Evolutionary conservation across 495 filamentous ascomycete species (phyloP), one percentile per base, ranked within the genome.

Genomic region (Pyronema omphalodes): DNA sequence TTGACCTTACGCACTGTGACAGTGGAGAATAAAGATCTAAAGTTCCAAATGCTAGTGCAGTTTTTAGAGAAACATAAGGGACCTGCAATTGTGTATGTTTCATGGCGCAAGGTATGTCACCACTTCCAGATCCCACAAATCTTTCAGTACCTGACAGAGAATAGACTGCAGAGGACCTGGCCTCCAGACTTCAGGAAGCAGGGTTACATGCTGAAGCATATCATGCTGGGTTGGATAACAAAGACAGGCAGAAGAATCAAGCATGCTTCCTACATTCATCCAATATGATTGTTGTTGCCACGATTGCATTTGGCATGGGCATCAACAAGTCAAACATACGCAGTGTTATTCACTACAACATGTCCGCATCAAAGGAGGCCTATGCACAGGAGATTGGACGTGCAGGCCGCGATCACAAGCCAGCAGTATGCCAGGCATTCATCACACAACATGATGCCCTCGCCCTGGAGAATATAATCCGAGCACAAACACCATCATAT

Each of bases 231-330:
- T 70, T 79, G 68, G 57, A 62, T 1, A 60, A 66, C 3, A 66
- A 69, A 3, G 33, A 51, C 3, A 71, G 76, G 51, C 66, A 60
- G 2, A 36, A 57, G 3, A 60, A 71, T 7, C 77, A 80, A 56
- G 73, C 78, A 0, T 62, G 66, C 0, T 80, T 79, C 54, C 76
- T 79, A 73, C 61, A 59, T 6, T 62, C 63, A 9, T 60, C 64
- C 3, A 61, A 73, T 39, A 55, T 71, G 7, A 70, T 77, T 15
- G 88, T 99, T 23, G 91, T 96, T 29, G 93, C 93, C n/a, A 99
- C 93, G 0, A 95, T 96, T 66, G 91, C 91, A 33, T 98, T 98
- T 65, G 91, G 91, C 9, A 98, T 98, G 91, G 91, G 91, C 11
- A 95, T 98, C 53, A 93, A 98, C 68, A 98, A 98, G 66, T 74